Evolutionary conservation across 352 stramenopile species (phyloP), one percentile per base, ranked within the genome.

Genomic region (Globisporangium nunn): DNA sequence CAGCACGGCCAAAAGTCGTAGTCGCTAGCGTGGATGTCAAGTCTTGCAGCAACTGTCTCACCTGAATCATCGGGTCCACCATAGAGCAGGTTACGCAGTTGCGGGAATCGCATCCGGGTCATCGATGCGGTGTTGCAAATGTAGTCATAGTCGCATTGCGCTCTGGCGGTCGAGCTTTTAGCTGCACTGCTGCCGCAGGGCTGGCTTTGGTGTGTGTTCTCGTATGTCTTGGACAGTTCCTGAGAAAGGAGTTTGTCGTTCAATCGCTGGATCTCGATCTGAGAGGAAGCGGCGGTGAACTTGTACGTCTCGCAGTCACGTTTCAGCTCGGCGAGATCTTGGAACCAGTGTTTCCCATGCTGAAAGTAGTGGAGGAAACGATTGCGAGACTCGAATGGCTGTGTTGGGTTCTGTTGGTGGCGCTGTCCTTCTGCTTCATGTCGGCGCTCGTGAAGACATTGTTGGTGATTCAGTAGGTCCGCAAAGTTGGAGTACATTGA

Each of bases 331-430:
- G 45, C 58, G 8, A 75, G 49, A 23, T 70, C 69, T 10, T 79
- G 69, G 29, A 79, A 83, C 74, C 74, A 83, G 58, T 62, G 67
- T 33, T 65, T 63, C 1, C 74, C 78, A 37, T 72, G 68, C 48
- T 85, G 61, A n/a, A 86, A 78, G 51, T 75, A 76, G 10, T 76
- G 52, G 29, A 74, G 59, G 11, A 73, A 77, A 0, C 64, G 68
- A 12, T 69, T 67, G 10, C 47, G 58, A 17, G 48, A 15, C 5
- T 52, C 40, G 1, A 33, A 10, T 15, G 17, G 1, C 48, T 59
- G 46, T 7, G 46, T 33, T 6, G 51, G n/a, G 29, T 41, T 40
- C 10, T 62, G 31, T 1, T 57, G 45, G 14, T 48, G n/a, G 3
- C 58, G 10, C 14, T 47, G 15, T 6, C 41, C 18, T 23, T 47